Conservation (phyloP, 495 filamentous ascomycete species). For the Filosporella fistucella region DNA sequence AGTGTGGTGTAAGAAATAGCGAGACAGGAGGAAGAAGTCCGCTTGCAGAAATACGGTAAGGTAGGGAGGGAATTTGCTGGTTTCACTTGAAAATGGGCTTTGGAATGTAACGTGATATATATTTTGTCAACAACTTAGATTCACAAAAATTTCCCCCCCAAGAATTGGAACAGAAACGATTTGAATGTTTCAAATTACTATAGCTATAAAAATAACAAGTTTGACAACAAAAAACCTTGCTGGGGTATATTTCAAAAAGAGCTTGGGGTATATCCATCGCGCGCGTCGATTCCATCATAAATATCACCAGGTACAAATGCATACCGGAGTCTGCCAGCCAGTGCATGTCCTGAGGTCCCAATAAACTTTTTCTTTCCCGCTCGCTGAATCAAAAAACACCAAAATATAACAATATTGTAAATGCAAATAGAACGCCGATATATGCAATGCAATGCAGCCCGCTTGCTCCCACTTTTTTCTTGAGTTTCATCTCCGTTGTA, state of each 20-base stretch:
- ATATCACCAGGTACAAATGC: conserved; percentile 25
- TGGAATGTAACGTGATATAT: too few species aligned
- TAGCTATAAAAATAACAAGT: too few species aligned
- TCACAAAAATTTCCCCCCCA: too few species aligned
- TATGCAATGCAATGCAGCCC: not conserved
- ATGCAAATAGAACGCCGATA: not conserved
- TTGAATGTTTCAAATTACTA: too few species aligned
- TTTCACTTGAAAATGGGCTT: too few species aligned
- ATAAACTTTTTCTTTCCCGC: conserved; percentile 11
- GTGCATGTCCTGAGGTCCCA: conserved; percentile 23
- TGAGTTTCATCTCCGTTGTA: not conserved
- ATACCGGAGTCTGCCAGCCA: conserved; percentile 26
- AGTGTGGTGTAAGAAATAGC: too few species aligned
- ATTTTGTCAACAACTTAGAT: too few species aligned
- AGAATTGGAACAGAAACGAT: too few species aligned
- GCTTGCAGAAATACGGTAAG: too few species aligned
- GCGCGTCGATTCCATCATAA: conserved; percentile 16
- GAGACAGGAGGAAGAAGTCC: too few species aligned
- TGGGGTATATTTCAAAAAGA: conserved; percentile 15
- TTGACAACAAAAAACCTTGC: not conserved
- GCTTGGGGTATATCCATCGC: conserved; percentile 19
- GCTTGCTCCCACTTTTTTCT: conserved; percentile 6
- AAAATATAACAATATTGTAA: not conserved
- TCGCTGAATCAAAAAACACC: not conserved
- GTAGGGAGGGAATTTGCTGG: too few species aligned